Conservation (phyloP, 2,329 filamentous ascomycete genomes). For the Onygenales sp. region DNA sequence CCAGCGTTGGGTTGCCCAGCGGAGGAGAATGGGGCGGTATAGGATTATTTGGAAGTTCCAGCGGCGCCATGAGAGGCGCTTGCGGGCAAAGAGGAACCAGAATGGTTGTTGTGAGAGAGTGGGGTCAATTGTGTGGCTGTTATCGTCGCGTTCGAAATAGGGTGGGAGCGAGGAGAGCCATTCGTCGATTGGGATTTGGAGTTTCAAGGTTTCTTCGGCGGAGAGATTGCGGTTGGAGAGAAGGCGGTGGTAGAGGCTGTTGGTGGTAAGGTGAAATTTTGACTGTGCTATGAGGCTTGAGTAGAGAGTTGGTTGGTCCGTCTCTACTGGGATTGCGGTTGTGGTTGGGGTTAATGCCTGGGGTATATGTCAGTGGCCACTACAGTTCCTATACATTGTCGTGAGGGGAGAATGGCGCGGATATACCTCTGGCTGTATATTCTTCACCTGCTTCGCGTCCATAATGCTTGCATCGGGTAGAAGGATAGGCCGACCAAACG, state of each 20-base stretch:
- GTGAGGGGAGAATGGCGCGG: background rate
- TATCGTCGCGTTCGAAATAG: slow-evolving; percentile 25
- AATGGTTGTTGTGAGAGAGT: slow-evolving; percentile 23
- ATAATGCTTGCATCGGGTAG: slow-evolving; percentile 34
- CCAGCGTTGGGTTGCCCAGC: slow-evolving; percentile 29
- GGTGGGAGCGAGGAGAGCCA: slow-evolving; percentile 33
- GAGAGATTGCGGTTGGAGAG: slow-evolving; percentile 34
- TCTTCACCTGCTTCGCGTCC: slow-evolving; percentile 35
- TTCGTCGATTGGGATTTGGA: slow-evolving; percentile 34
- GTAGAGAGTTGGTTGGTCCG: slow-evolving; percentile 33
- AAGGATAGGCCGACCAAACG: slow-evolving; percentile 40
- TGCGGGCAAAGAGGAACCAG: background rate
- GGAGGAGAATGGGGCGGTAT: slow-evolving; percentile 34
- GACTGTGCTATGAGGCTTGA: slow-evolving; percentile 34
- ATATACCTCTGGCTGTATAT: slow-evolving; percentile 33
- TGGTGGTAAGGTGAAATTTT: slow-evolving; percentile 35
- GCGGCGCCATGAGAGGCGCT: slow-evolving; percentile 30
- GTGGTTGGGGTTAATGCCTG: slow-evolving; percentile 24
- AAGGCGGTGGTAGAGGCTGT: slow-evolving; percentile 35
- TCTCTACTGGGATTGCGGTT: slow-evolving; percentile 27
- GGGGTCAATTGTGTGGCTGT: slow-evolving; percentile 28
- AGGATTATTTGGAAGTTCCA: slow-evolving; percentile 37
- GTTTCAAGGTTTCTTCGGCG: slow-evolving; percentile 30
- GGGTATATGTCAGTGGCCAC: background rate
- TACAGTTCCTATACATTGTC: background rate